Evolutionary conservation across 164 flowering plant species (phyloP), one percentile per base, ranked within the genome.

Genomic region (Macadamia tetraphylla): DNA sequence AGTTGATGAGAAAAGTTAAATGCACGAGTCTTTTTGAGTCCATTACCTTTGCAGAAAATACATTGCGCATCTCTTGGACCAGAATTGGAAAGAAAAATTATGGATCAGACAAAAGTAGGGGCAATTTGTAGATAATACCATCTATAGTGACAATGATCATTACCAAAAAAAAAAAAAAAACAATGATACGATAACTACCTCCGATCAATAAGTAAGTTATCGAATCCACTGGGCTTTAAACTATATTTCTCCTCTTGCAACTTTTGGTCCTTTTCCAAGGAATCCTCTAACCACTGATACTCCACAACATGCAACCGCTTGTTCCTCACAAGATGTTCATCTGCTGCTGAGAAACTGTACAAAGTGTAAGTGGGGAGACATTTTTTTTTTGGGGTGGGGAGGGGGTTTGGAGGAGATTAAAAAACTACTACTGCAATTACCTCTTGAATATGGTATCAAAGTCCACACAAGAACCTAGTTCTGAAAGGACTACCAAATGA

Each of bases 261-360:
- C 69, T 78, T 89, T 60, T 72, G 73, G 52, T 74, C 79, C 66
- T 69, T 70, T 61, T 78, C 78, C 72, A 87, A 69, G 69, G 84
- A 86, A 62, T 89, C 91, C 63, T 89, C 96, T 69, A 95, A 75
- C 99, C 99, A 92, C 62, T 86, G 86, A 52, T 81, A 80, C 70
- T 81, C 46, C 46, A 95, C 86, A 67, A 92, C 77, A 66, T 85
- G 90, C 82, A 95, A 65, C 68, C 67, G 79, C 69, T 72, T 81
- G 44, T 70, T 76, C 62, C 60, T 63, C 13, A 90, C 55, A 66
- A 80, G 29, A 70, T 31, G 75, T 72, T 69, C 82, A 62, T 88
- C 87, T 51, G 78, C 62, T 65, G 70, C 67, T 63, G 86, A 74
- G 60, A 90, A 81, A 74, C 98, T 90, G 83, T 9, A 70, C 29